Percentiles rank a stretch among this genome's conserved stretches.
Conservation (phyloP, 2,329 filamentous ascomycete species). For the Ceratocystis variospora region DNA sequence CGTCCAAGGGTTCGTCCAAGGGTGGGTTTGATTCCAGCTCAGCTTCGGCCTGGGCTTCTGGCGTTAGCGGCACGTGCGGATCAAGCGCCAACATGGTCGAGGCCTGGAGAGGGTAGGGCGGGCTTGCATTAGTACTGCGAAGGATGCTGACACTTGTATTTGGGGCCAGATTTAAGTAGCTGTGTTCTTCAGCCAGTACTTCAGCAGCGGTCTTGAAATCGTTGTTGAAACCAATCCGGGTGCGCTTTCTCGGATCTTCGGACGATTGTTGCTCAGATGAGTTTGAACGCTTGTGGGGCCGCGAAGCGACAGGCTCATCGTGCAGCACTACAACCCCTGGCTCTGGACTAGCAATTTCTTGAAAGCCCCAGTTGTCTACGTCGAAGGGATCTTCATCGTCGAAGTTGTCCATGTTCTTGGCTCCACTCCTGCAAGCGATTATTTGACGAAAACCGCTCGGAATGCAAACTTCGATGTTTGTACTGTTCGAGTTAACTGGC, state of each 20-base stretch:
- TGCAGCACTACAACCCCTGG: neutral
- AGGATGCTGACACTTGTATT: neutral
- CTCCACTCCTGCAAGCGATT: no score
- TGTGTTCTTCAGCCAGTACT: neutral
- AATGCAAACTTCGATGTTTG: constrained; percentile 4
- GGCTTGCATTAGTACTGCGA: neutral
- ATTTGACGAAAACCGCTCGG: neutral
- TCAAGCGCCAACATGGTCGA: no score
- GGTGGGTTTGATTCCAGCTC: no score
- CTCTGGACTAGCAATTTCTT: neutral
- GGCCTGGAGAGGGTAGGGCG: no score
- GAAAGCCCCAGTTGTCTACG: neutral
- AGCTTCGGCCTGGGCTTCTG: no score
- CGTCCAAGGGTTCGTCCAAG: no score
- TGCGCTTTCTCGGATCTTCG: neutral
- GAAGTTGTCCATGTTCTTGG: neutral
- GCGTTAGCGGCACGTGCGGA: no score
- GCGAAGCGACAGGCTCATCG: neutral
- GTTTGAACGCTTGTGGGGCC: neutral
- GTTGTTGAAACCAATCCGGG: neutral
- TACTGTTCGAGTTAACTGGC: neutral
- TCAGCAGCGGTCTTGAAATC: neutral
- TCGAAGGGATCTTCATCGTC: constrained; percentile 1
- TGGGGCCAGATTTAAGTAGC: neutral
- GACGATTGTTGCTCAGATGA: neutral